Base-by-base conservation (phyloP, 495 filamentous ascomycete species). In the Neurospora terricola region DNA sequence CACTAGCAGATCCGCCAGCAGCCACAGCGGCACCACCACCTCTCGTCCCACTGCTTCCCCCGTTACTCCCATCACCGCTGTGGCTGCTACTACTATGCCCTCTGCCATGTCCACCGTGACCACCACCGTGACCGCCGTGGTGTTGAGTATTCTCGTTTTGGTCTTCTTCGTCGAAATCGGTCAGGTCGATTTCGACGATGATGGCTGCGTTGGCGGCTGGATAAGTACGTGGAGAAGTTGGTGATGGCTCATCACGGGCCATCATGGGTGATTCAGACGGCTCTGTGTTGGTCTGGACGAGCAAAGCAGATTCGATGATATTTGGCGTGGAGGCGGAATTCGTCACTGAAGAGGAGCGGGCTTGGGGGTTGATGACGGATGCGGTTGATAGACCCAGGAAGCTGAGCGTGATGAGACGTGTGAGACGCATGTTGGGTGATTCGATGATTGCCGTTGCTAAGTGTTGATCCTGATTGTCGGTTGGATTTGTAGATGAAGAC, bases 401-500 rank as follows among this genome's bases (percentile, higher is more conserved):
- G 14, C 5, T 0, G 7, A 66, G 54, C 4, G 14, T 18, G 54
- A 66, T 0, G 2, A 62, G 27, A 9, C 0, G 27, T 18, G 27
- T 34, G 14, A 66, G 54, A 34, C 14, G 27, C 54, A 66, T 66
- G 0, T 9, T 66, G 10, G 54, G 34, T 23, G 21, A 2, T 30
- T 59, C 0, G 21, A 3, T 1, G 45, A 27, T 0, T 11, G 0
- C n/a, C 0, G 21, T 2, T 11, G 9, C n/a, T 4, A 5, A 21
- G 21, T 54, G 4, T 54, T 23, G 10, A 0, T 54, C n/a, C 3
- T 18, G n/a, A 18, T 43, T 43, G 42, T 3, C 18, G n/a, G 2
- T 43, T 1, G 18, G 42, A 9, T 18, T 9, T 8, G 8, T 42
- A 43, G 1, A 43, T 43, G 40, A 7, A n/a, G 42, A 45, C 18